Base-by-base conservation (phyloP, 2,329 filamentous ascomycete genomes). In the Fusarium marasasianum region DNA sequence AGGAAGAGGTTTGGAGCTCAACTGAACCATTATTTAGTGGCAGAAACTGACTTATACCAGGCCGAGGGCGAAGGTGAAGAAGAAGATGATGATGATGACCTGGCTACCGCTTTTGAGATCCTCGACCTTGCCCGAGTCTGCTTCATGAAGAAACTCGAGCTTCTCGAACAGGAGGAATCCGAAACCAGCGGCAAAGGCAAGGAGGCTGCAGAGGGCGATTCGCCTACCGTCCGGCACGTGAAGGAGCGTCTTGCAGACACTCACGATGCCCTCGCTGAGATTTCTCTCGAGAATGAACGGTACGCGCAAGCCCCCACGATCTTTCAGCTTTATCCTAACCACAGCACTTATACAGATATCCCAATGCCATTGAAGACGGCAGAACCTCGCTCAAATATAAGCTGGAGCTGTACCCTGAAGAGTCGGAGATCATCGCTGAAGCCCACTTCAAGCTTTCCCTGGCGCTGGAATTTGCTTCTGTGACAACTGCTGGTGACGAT, bases 381-480 rank as follows among this genome's bases (percentile, higher is more conserved):
- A 91, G 91, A 76, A 90, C 92, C 20, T 91, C 95, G 3, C 89
- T 98, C 55, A 89, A 89, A 45, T 90, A 97, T 78, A 97, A 97
- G 83, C 84, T 93, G 76, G 88, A 93, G 57, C 88, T 98, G 6
- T 95, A 94, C 80, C 89, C 94, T 0, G 88, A 92, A 56, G 94
- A 97, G 71, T 94, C 94, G 20, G 93, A 95, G 77, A 89, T 97
- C 58, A 89, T 98, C 64, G 96, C 96, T 47, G 96, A 99, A 85
- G 96, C 94, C 22, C 95, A 99, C 85, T 99, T 93, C 86, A 98
- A 98, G 84, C 91, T 99, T 33, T 98, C 96, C 1, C 89, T 99
- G 22, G 96, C 96, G 1, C 89, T 99, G 35, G 96, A 99, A 80
- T 98, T 98, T 77, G 94, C 94, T 8, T 96, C 94, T 0, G 90